Evolutionary conservation across 345 rosid genomes (phyloP).

Genomic region (Clarkia xantiana): DNA sequence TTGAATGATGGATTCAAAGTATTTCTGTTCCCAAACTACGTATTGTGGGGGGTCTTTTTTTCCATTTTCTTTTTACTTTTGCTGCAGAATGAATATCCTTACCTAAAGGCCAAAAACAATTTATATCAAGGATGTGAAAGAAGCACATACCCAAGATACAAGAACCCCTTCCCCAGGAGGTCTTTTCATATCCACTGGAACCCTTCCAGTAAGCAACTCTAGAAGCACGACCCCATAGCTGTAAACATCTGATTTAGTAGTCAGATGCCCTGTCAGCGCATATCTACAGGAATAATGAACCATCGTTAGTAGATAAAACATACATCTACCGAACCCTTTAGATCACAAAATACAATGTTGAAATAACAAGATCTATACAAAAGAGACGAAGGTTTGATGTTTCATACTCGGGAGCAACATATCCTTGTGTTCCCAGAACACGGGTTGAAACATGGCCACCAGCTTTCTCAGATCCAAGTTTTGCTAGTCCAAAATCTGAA

Average conservation of each 20-base stretch:
- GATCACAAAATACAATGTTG: too few relatives aligned
- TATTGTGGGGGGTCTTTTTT: too few relatives aligned
- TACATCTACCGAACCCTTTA: too few relatives aligned
- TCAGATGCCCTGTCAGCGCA: constrained; percentile 84
- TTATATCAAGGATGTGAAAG: constrained; percentile 2
- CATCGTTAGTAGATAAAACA: background rate
- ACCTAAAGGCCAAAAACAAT: background rate
- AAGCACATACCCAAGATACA: constrained; percentile 54
- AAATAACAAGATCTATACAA: background rate
- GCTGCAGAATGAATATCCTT: too few relatives aligned
- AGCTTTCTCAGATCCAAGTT: constrained; percentile 56
- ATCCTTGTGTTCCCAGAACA: constrained; percentile 72
- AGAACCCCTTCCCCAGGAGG: constrained; percentile 77
- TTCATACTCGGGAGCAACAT: constrained; percentile 65
- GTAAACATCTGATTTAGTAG: constrained; percentile 92
- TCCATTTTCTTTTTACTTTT: too few relatives aligned
- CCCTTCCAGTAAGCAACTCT: constrained; percentile 81
- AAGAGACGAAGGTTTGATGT: background rate
- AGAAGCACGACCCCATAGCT: constrained; percentile 83
- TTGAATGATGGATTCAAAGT: too few relatives aligned
- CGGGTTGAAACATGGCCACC: constrained; percentile 70
- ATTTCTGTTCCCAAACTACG: too few relatives aligned
- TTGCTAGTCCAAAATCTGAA: constrained; percentile 72
- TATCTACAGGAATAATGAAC: constrained; percentile 28
- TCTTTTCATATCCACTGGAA: constrained; percentile 77